Percentiles rank a stretch among this genome's conserved stretches.
phyloP scores from a whole-genome alignment of 495 filamentous ascomycete genomes.

The Poronia punctata region DNA sequence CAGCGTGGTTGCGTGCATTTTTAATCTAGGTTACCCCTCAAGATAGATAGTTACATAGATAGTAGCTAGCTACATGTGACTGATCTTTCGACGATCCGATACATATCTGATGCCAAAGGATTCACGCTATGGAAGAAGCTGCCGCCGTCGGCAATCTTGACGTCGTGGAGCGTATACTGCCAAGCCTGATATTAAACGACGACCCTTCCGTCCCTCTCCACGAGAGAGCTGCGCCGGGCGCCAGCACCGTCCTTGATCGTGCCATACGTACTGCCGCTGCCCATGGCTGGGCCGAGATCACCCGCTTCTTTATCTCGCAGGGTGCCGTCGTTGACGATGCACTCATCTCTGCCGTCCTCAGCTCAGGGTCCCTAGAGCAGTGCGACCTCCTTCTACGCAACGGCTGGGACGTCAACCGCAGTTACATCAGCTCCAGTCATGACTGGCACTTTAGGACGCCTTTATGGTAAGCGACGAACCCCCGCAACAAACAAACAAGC shows the following conservation, averaged over 20 bases:
- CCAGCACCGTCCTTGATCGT: slow-evolving; percentile 12
- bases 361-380: slow-evolving; percentile 11
- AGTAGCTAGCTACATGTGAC: slow-evolving; percentile 8
- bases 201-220: slow-evolving; percentile 9
- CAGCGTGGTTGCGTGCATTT: slow-evolving; percentile 6
- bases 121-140: slow-evolving; percentile 16
- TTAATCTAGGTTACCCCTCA: background rate
- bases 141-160: slow-evolving; percentile 14
- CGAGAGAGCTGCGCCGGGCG: slow-evolving; percentile 11
- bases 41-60: too few species aligned
- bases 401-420: slow-evolving; percentile 14
- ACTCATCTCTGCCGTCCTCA: slow-evolving; percentile 11
- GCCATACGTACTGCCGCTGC: slow-evolving; percentile 11
- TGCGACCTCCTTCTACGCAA: slow-evolving; percentile 7
- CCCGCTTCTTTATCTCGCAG: slow-evolving; percentile 10
- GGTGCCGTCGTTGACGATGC: slow-evolving; percentile 13
- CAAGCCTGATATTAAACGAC: slow-evolving; percentile 11
- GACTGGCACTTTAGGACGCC: slow-evolving; percentile 14
- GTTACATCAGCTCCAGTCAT: slow-evolving; percentile 11
- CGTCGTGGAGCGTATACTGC: slow-evolving; percentile 11
- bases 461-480: slow-evolving; percentile 6
- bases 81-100: slow-evolving; percentile 3
- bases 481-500: too few species aligned
- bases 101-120: slow-evolving; percentile 11
- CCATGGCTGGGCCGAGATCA: slow-evolving; percentile 11